Conservation (phyloP, 352 stramenopile species). For the Globisporangium emineosum region DNA sequence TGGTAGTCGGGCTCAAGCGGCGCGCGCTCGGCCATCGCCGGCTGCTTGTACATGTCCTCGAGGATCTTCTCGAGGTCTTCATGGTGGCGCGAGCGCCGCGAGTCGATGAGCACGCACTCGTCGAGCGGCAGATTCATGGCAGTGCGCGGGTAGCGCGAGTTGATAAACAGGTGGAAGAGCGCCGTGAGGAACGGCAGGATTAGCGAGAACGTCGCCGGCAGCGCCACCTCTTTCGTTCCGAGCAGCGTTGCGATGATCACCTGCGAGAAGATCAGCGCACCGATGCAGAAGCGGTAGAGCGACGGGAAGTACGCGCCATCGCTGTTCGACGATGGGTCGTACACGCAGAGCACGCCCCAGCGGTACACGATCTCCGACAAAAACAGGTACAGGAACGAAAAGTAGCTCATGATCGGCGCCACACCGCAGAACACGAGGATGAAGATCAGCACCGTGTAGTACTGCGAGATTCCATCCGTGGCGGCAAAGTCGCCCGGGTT, state of each 20-base stretch:
- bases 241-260: slow-evolving; percentile 73
- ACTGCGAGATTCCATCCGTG: slow-evolving; percentile 60
- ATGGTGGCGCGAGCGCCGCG: slow-evolving; percentile 44
- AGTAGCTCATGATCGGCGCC: slow-evolving; percentile 79
- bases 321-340: slow-evolving; percentile 67
- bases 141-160: slow-evolving; percentile 60
- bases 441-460: slow-evolving; percentile 73
- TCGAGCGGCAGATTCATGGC: slow-evolving; percentile 71
- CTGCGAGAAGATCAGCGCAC: slow-evolving; percentile 74
- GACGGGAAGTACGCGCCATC: slow-evolving; percentile 71
- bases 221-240: slow-evolving; percentile 68
- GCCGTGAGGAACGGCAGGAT: slow-evolving; percentile 63
- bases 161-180: slow-evolving; percentile 73
- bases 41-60: slow-evolving; percentile 51
- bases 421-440: slow-evolving; percentile 74
- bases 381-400: slow-evolving; percentile 63
- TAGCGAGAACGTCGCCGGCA: slow-evolving; percentile 54
- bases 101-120: slow-evolving; percentile 73
- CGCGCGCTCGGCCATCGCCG: slow-evolving; percentile 55
- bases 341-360: slow-evolving; percentile 68
- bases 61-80: slow-evolving; percentile 56
- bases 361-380: slow-evolving; percentile 75
- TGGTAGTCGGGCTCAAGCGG: slow-evolving; percentile 77
- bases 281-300: slow-evolving; percentile 79
- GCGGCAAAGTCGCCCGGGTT: slow-evolving; percentile 57